phyloP scores from a whole-genome alignment of 108 stramenopile species.

The Aurantiochytrium sp. region DNA sequence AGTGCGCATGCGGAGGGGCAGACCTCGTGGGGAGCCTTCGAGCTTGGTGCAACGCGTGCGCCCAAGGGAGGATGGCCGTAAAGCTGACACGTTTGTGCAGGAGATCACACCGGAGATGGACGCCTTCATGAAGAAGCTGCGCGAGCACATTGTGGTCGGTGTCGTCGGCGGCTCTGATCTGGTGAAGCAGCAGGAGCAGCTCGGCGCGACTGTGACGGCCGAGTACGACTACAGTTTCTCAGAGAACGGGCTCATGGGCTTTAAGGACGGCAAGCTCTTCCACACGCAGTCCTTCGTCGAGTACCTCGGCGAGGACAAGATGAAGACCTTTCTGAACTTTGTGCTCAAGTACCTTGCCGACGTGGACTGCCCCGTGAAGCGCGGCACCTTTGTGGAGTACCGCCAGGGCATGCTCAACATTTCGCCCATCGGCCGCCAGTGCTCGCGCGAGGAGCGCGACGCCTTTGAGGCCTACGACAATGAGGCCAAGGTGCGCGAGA shows the following conservation, averaged over 20 bases:
- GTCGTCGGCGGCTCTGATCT: slow-evolving; percentile 98
- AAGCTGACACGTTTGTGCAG: too few species aligned
- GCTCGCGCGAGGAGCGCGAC: slow-evolving; percentile 92
- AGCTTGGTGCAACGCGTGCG: too few species aligned
- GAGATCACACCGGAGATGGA: slow-evolving; percentile 76
- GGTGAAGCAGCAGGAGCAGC: slow-evolving; percentile 96
- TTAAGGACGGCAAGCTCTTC: slow-evolving; percentile 68
- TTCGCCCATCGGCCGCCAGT: slow-evolving; percentile 94
- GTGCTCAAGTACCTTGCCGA: slow-evolving; percentile 58
- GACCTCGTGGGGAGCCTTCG: too few species aligned
- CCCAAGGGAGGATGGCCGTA: too few species aligned
- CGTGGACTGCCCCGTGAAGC: slow-evolving; percentile 49
- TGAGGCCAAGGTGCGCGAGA: slow-evolving; percentile 37
- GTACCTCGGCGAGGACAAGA: slow-evolving; percentile 90
- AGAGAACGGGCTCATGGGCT: slow-evolving; percentile 98
- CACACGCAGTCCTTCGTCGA: slow-evolving; percentile 31
- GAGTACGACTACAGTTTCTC: slow-evolving; percentile 93
- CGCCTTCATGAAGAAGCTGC: slow-evolving; percentile 75
- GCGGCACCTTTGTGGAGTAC: slow-evolving; percentile 99
- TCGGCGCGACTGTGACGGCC: slow-evolving; percentile 76
- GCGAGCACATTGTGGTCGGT: slow-evolving; percentile 86
- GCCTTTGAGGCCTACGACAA: slow-evolving; percentile 93
- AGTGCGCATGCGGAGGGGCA: neutral
- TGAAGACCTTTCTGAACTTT: slow-evolving; percentile 94
- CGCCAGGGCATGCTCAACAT: slow-evolving; percentile 98